Conservation (phyloP, 2,329 filamentous ascomycete genomes). For the Phialocephala sp. region DNA sequence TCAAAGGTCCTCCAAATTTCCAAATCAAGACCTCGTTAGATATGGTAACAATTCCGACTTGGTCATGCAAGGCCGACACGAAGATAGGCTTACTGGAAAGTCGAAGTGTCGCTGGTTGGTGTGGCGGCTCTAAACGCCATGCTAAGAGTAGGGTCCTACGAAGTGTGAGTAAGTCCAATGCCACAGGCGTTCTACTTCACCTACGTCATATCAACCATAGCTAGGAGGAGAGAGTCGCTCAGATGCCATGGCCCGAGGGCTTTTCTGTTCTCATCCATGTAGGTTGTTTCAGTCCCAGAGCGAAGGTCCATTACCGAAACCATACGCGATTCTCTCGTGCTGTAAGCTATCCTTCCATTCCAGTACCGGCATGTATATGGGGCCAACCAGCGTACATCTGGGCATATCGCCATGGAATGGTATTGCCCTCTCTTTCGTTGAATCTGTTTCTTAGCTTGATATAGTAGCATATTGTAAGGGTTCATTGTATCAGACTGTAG, state of each 20-base stretch:
- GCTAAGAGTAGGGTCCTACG: conserved; percentile 22
- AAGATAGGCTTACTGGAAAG: conserved; percentile 19
- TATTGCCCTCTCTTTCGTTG: conserved; percentile 20
- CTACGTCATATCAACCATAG: too few species aligned
- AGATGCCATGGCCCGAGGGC: background rate
- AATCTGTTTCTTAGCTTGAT: background rate
- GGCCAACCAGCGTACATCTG: background rate
- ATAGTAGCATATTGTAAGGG: conserved; percentile 20
- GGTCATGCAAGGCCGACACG: conserved; percentile 21
- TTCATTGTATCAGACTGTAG: background rate
- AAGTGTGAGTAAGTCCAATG: background rate
- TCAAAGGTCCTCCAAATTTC: conserved; percentile 26
- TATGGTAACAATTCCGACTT: conserved; percentile 30
- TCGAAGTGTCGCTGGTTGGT: conserved; percentile 13
- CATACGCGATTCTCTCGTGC: conserved; percentile 13
- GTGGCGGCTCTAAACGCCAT: conserved; percentile 15
- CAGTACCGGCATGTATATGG: conserved; percentile 23
- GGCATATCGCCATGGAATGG: conserved; percentile 18
- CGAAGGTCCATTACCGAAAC: background rate
- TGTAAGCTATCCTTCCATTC: conserved; percentile 34
- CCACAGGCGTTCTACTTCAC: too few species aligned
- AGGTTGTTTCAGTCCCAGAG: background rate
- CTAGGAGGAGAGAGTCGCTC: background rate
- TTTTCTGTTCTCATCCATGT: background rate
- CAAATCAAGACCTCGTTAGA: conserved; percentile 31